phyloP scores from a whole-genome alignment of 192 early-diverging fungal genomes.

The Bifiguratus adelaidae region DNA sequence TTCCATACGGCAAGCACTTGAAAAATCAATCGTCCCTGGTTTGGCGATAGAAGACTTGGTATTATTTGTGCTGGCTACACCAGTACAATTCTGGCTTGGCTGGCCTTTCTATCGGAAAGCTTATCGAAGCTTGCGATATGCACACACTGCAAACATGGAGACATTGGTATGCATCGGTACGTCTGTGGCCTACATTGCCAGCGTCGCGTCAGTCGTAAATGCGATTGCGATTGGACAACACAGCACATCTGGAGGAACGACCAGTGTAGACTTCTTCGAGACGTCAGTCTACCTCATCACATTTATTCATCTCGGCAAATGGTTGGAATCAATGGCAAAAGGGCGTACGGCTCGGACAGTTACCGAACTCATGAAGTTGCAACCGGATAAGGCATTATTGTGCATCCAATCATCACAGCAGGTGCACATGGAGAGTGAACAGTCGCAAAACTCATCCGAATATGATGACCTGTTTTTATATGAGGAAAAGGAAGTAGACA shows the following conservation, averaged over 20 bases:
- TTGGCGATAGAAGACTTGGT: slow-evolving; percentile 54
- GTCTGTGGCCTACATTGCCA: slow-evolving; percentile 58
- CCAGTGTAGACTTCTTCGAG: slow-evolving; percentile 63
- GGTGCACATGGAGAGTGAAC: slow-evolving; percentile 7
- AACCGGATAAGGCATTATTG: slow-evolving; percentile 59
- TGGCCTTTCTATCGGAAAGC: slow-evolving; percentile 67
- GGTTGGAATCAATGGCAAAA: slow-evolving; percentile 68
- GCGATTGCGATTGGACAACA: slow-evolving; percentile 10
- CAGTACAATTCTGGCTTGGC: slow-evolving; percentile 89
- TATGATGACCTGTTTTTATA: too few species aligned
- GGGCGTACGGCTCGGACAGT: slow-evolving; percentile 71
- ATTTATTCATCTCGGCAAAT: slow-evolving; percentile 76
- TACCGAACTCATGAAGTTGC: slow-evolving; percentile 60
- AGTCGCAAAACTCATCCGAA: slow-evolving; percentile 7
- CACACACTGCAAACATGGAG: slow-evolving; percentile 86
- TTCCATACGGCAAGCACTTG: slow-evolving; percentile 37
- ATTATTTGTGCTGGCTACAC: slow-evolving; percentile 71
- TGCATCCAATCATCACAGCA: too few species aligned
- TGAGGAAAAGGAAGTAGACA: slow-evolving; percentile 14
- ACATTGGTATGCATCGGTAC: slow-evolving; percentile 77
- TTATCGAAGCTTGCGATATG: slow-evolving; percentile 69
- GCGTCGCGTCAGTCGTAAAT: slow-evolving; percentile 36
- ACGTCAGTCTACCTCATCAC: slow-evolving; percentile 66
- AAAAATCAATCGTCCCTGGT: slow-evolving; percentile 34
- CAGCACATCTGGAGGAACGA: neutral